Evolutionary conservation across 2,329 filamentous ascomycete genomes (phyloP).

Genomic region (Talaromyces atroroseus): DNA sequence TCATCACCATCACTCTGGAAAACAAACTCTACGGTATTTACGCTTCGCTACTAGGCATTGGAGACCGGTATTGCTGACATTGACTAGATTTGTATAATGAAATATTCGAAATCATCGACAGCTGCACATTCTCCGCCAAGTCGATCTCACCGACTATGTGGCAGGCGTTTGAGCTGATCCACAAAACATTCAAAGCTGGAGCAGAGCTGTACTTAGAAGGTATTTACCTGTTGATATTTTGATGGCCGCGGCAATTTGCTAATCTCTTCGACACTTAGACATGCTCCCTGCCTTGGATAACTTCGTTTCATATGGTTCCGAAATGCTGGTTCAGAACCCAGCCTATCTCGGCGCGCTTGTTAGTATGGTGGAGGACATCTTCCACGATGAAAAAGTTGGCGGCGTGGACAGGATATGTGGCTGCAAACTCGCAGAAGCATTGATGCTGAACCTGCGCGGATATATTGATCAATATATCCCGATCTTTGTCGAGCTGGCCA

Average conservation of each 20-base stretch:
- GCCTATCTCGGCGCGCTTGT: conserved; percentile 83
- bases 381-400: conserved; percentile 83
- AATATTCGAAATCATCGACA: conserved; percentile 98
- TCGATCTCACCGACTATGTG: conserved; percentile 95
- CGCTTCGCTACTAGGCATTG: background rate
- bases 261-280: conserved; percentile 44
- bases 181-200: conserved; percentile 93
- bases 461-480: conserved; percentile 83
- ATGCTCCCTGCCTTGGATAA: conserved; percentile 98
- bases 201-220: conserved; percentile 90
- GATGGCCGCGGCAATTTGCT: background rate
- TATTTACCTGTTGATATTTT: conserved; percentile 17
- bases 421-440: conserved; percentile 92
- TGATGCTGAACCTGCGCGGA: conserved; percentile 91
- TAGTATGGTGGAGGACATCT: conserved; percentile 93
- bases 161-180: conserved; percentile 95
- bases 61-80: background rate
- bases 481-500: conserved; percentile 83
- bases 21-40: conserved; percentile 83
- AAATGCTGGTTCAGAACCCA: conserved; percentile 73
- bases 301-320: conserved; percentile 87
- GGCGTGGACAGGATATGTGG: conserved; percentile 94
- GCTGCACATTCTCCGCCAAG: conserved; percentile 97
- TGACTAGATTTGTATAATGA: conserved; percentile 84
- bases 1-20: conserved; percentile 91